A percentile compares a stretch with the other conserved stretches of the same genome.
Conservation (phyloP, 345 rosid species). For the Boechera divaricarpa region DNA sequence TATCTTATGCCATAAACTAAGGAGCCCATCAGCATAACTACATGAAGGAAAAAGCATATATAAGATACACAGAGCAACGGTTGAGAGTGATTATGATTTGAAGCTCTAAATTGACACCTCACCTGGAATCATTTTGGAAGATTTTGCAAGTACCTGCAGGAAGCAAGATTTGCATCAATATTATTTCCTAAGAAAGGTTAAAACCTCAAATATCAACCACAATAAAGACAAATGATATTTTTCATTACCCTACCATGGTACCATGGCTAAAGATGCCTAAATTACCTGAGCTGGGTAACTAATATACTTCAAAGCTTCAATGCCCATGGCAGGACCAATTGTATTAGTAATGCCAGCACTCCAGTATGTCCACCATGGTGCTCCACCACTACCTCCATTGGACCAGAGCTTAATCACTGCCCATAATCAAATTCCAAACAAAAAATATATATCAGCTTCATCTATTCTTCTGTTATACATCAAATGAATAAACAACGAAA, state of each 20-base stretch:
- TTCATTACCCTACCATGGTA: neutral
- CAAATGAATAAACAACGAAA: neutral
- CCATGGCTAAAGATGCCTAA: conserved; percentile 29
- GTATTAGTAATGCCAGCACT: conserved; percentile 98
- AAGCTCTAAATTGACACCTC: conserved; percentile 25
- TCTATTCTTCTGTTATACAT: neutral
- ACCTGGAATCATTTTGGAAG: conserved; percentile 99
- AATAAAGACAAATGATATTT: neutral
- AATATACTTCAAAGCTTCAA: conserved; percentile 94
- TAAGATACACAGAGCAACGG: conserved; percentile 8
- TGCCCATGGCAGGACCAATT: conserved; percentile 98
- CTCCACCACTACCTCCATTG: conserved; percentile 68
- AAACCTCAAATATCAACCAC: neutral
- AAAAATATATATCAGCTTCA: neutral
- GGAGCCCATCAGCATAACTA: conserved; percentile 96
- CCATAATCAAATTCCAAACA: conserved; percentile 3
- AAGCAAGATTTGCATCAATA: conserved; percentile 33
- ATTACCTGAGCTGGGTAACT: conserved; percentile 97
- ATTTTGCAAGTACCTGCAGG: conserved; percentile 89
- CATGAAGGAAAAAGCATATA: conserved; percentile 30
- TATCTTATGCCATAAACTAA: conserved; percentile 92
- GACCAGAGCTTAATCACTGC: conserved; percentile 96
- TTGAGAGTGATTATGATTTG: neutral
- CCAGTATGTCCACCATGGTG: conserved; percentile 99
- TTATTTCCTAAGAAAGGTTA: neutral